Percentiles rank a stretch among this genome's conserved stretches.
These are phyloP conservation scores for Pelargonium cotyledonis DNA, from an alignment of 441 rosid genomes.

Conservation along the genomic window DNA sequence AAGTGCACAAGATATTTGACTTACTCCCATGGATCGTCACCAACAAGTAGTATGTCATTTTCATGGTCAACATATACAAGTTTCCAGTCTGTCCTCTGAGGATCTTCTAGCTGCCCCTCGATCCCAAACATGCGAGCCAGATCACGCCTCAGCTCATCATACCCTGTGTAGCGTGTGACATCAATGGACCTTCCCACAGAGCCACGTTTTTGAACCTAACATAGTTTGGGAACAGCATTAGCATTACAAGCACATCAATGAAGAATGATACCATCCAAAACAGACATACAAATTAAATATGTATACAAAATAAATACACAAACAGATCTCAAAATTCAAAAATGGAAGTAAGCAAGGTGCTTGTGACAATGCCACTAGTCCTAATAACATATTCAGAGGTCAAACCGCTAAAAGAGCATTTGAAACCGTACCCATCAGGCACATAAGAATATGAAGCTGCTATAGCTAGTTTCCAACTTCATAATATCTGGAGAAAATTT, in stretches of 20 bases:
- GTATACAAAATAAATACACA: not conserved
- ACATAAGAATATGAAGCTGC: not conserved
- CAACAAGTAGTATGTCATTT: conserved; percentile 84
- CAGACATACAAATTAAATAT: not conserved
- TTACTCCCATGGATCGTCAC: conserved; percentile 99
- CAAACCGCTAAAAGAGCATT: no score
- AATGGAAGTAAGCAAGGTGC: not conserved
- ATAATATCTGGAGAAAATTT: not conserved
- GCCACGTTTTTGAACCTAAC: conserved; percentile 93
- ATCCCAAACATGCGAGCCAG: conserved; percentile 94
- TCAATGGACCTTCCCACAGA: conserved; percentile 96
- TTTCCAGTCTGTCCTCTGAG: conserved; percentile 87
- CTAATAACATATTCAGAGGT: no score
- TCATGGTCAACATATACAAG: conserved; percentile 89
- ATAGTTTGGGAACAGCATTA: conserved; percentile 18
- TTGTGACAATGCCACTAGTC: no score
- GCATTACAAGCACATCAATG: not conserved
- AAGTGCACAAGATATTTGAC: conserved; percentile 21
- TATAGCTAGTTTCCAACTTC: not conserved
- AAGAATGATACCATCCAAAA: not conserved
- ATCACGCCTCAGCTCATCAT: conserved; percentile 79
- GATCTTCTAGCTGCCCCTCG: conserved; percentile 91
- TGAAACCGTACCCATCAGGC: not conserved
- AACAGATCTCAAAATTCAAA: not conserved
- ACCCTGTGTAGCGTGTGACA: conserved; percentile 74